Percentiles rank a stretch among this genome's conserved stretches.
These are phyloP conservation scores for Termitomyces eurrhizus DNA, from an alignment of 768 basidiomycete species.

Conservation along the genomic window DNA sequence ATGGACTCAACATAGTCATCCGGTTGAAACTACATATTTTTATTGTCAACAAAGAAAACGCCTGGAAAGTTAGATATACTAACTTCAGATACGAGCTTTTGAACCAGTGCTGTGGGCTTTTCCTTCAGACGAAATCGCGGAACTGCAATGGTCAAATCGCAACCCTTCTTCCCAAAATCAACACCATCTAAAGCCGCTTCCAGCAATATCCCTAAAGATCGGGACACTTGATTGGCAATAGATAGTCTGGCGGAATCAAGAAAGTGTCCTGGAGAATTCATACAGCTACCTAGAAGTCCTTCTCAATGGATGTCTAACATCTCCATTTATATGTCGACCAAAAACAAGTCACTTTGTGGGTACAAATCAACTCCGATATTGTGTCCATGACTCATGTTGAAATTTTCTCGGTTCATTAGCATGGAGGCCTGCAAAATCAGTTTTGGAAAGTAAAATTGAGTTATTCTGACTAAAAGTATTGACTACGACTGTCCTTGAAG, in stretches of 20 bases:
- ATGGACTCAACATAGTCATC: constrained; percentile 8
- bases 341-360: no score
- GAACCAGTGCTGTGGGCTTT: constrained; percentile 4
- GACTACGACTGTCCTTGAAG: no score
- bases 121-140: constrained; percentile 35
- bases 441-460: no score
- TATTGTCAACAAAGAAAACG: not conserved
- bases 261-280: not conserved
- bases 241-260: constrained; percentile 1
- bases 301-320: no score
- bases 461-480: no score
- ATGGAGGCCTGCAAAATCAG: no score
- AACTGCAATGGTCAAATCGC: constrained; percentile 86
- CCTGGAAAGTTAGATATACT: no score
- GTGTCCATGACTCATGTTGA: no score
- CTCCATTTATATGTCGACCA: no score
- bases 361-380: no score
- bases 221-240: constrained; percentile 5
- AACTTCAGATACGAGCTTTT: constrained; percentile 8
- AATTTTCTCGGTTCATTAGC: no score
- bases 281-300: not conserved
- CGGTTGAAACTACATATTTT: not conserved
- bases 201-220: not conserved
- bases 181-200: constrained; percentile 46
- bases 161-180: constrained; percentile 87